Evolutionary conservation across 2,329 filamentous ascomycete genomes (phyloP).

Genomic region (Talaromyces pinophilus): DNA sequence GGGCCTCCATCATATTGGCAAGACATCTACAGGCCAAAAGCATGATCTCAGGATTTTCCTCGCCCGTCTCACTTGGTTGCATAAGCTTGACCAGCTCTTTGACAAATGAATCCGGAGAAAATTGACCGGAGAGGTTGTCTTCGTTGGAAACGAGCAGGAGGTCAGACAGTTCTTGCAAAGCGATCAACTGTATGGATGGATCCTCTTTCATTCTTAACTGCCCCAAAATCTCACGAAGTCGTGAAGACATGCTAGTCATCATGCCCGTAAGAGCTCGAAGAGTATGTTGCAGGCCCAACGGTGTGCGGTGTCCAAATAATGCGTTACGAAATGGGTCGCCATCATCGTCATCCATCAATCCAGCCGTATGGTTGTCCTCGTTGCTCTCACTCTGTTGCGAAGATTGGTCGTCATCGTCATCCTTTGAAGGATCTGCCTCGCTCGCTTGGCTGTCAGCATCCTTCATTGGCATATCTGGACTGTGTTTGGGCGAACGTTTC

Average conservation of each 20-base stretch:
- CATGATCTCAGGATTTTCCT: slow-evolving; percentile 97
- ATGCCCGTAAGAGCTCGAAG: slow-evolving; percentile 86
- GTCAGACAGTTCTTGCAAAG: slow-evolving; percentile 89
- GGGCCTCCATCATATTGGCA: slow-evolving; percentile 95
- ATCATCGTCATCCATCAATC: slow-evolving; percentile 57
- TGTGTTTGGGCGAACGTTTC: slow-evolving; percentile 55
- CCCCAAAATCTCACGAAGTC: slow-evolving; percentile 74
- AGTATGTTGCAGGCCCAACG: slow-evolving; percentile 72
- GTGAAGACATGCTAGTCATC: slow-evolving; percentile 79
- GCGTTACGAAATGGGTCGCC: slow-evolving; percentile 62
- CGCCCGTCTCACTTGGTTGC: slow-evolving; percentile 82
- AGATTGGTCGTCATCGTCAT: slow-evolving; percentile 57
- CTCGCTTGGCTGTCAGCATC: slow-evolving; percentile 62
- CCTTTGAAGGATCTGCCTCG: slow-evolving; percentile 34
- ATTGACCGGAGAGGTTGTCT: slow-evolving; percentile 92
- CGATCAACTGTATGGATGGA: slow-evolving; percentile 83
- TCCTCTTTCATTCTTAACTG: slow-evolving; percentile 83
- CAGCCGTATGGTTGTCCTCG: slow-evolving; percentile 56
- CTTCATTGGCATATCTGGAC: slow-evolving; percentile 70
- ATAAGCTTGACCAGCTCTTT: slow-evolving; percentile 91
- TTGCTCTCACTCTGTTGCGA: slow-evolving; percentile 66
- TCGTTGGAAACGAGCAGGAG: slow-evolving; percentile 93
- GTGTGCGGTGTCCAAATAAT: slow-evolving; percentile 66
- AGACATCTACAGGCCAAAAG: slow-evolving; percentile 91
- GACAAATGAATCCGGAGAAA: slow-evolving; percentile 90